Percentiles rank a stretch among this genome's conserved stretches.
These are phyloP conservation scores for Fomitopsis pulvina DNA, from an alignment of 768 basidiomycete species.

Conservation along the genomic window DNA sequence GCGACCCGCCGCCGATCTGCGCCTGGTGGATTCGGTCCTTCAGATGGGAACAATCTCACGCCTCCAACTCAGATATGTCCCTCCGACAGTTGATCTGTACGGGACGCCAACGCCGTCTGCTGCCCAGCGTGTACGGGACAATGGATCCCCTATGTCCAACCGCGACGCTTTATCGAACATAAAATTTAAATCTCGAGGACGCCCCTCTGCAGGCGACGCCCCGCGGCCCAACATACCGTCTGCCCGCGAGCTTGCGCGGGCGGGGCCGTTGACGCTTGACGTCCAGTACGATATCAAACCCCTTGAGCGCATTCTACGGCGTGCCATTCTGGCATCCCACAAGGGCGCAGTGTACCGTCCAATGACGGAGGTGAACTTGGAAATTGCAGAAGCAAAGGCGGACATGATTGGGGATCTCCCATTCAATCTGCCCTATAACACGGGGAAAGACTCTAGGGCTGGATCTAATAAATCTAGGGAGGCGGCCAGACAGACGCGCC, in stretches of 20 bases:
- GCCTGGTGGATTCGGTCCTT: constrained; percentile 13
- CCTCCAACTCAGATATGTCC: constrained; percentile 8
- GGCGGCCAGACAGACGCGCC: not conserved
- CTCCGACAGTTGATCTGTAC: not conserved
- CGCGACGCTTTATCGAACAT: too few relatives aligned
- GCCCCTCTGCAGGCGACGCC: too few relatives aligned
- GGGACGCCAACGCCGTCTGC: too few relatives aligned
- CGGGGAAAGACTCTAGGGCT: not conserved
- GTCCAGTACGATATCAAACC: constrained; percentile 1
- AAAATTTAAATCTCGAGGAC: too few relatives aligned
- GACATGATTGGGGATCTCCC: constrained; percentile 2
- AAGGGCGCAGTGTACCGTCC: not conserved
- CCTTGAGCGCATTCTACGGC: constrained; percentile 11
- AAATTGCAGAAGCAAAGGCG: constrained; percentile 7
- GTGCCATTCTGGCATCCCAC: constrained; percentile 7
- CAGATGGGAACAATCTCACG: constrained; percentile 8
- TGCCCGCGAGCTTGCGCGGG: constrained; percentile 2
- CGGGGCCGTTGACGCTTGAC: not conserved
- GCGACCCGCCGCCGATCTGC: constrained; percentile 4
- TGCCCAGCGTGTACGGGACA: too few relatives aligned
- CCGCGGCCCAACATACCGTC: constrained; percentile 11
- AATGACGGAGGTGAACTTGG: constrained; percentile 2
- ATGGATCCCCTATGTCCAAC: too few relatives aligned
- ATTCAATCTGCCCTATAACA: not conserved
- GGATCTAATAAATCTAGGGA: not conserved